phyloP scores from a whole-genome alignment of 148 eudicot genomes.

The Pouteria glomerata region DNA sequence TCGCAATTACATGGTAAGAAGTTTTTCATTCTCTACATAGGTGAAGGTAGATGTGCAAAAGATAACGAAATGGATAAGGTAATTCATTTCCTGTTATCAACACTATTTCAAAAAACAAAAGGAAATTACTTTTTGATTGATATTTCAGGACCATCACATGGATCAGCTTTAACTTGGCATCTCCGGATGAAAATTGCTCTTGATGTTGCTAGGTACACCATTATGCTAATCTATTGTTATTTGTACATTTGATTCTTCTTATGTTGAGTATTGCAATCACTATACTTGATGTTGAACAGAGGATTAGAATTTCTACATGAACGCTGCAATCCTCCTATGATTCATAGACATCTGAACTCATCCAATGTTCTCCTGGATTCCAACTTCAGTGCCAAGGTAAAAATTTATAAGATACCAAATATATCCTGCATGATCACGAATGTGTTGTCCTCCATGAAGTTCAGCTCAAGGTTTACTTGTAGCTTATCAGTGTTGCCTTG shows the following conservation, averaged over 20 bases:
- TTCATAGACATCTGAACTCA: conserved; percentile 76
- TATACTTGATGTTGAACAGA: conserved; percentile 27
- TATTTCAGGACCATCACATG: conserved; percentile 44
- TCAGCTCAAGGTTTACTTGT: neutral
- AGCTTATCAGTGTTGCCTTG: conserved; percentile 4
- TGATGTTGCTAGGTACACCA: conserved; percentile 66
- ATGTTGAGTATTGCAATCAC: neutral
- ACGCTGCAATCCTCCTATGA: conserved; percentile 65
- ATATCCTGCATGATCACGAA: too few relatives aligned
- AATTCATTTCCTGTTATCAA: too few relatives aligned
- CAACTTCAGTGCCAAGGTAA: conserved; percentile 82
- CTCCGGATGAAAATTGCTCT: conserved; percentile 75
- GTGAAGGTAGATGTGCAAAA: too few relatives aligned
- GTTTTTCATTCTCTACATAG: too few relatives aligned
- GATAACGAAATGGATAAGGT: too few relatives aligned
- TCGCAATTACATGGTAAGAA: conserved; percentile 64
- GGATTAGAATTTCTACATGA: conserved; percentile 85
- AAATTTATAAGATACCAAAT: neutral
- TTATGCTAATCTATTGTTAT: neutral
- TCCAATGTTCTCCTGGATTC: conserved; percentile 75
- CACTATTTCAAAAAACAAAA: too few relatives aligned
- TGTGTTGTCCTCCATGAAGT: conserved; percentile 2
- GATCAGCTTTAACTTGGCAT: conserved; percentile 63
- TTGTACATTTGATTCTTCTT: neutral
- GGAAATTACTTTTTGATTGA: neutral